These are phyloP conservation scores for Quercus cerris DNA, from an alignment of 306 rosid genomes.

Conservation along the genomic window DNA sequence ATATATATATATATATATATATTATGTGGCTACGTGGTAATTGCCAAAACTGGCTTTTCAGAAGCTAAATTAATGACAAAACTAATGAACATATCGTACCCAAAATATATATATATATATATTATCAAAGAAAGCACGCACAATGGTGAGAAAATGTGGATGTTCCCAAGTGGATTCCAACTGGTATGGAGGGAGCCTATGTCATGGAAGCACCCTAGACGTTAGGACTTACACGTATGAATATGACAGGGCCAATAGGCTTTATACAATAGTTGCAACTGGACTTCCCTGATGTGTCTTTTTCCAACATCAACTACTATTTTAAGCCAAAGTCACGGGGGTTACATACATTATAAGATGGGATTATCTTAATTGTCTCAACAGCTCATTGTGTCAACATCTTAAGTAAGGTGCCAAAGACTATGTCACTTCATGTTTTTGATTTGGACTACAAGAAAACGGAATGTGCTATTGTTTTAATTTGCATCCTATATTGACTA, in stretches of 20 bases:
- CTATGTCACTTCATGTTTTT: conserved; percentile 36
- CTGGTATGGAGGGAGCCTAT: too few species aligned
- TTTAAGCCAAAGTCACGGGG: neutral
- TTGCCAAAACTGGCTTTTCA: too few species aligned
- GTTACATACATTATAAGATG: conserved; percentile 5
- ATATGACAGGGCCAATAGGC: conserved; percentile 32
- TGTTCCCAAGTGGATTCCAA: too few species aligned
- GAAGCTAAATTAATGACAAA: too few species aligned
- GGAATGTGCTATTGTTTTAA: conserved; percentile 11
- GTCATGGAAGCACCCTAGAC: conserved; percentile 28
- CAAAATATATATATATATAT: too few species aligned
- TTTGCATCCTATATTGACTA: neutral
- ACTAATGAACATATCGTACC: too few species aligned
- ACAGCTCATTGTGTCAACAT: conserved; percentile 47
- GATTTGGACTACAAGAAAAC: conserved; percentile 19
- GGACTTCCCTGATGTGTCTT: conserved; percentile 14
- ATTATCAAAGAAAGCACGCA: too few species aligned
- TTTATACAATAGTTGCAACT: conserved; percentile 33
- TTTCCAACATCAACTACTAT: conserved; percentile 1
- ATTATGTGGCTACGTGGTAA: too few species aligned
- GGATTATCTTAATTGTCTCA: conserved; percentile 25
- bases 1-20: too few species aligned
- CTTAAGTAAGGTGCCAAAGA: conserved; percentile 18
- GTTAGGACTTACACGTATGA: conserved; percentile 20
- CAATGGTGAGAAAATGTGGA: too few species aligned